Conservation (phyloP, 176 grass and related monocot genomes). For the Eleusine coracana region DNA sequence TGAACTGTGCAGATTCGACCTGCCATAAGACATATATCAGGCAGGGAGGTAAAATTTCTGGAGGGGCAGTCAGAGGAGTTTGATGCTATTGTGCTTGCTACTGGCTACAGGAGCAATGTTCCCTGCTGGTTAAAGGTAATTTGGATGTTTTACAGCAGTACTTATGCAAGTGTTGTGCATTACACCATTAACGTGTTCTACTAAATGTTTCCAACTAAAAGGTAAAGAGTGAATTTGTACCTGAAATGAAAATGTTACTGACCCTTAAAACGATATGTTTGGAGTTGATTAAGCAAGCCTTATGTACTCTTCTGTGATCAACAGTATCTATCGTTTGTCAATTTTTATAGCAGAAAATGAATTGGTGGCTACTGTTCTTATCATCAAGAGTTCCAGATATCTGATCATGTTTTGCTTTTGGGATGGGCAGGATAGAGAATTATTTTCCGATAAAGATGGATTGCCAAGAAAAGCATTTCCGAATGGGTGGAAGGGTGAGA, state of each 20-base stretch:
- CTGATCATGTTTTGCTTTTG: background rate
- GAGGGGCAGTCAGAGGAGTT: slow-evolving; percentile 61
- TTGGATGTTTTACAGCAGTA: background rate
- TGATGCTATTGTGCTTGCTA: slow-evolving; percentile 74
- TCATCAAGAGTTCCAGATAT: slow-evolving; percentile 5
- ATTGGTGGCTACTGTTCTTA: background rate
- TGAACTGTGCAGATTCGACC: slow-evolving; percentile 64
- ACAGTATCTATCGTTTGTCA: background rate
- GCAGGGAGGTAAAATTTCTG: slow-evolving; percentile 58
- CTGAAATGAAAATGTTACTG: background rate
- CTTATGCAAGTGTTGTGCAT: background rate
- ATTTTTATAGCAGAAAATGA: slow-evolving; percentile 5
- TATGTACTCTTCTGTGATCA: background rate
- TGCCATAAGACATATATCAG: slow-evolving; percentile 53
- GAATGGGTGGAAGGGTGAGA: slow-evolving; percentile 82
- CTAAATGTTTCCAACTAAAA: background rate
- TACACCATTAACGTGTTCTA: background rate
- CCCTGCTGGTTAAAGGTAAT: slow-evolving; percentile 86
- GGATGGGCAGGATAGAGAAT: slow-evolving; percentile 65
- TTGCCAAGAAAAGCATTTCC: slow-evolving; percentile 84
- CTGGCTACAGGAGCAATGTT: slow-evolving; percentile 94
- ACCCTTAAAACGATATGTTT: background rate
- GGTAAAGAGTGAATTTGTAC: background rate
- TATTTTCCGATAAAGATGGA: slow-evolving; percentile 88
- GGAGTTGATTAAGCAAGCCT: background rate